Evolutionary conservation across 2,329 filamentous ascomycete species (phyloP), one percentile per base, ranked within the genome.

Genomic region (Xylaria sp.): DNA sequence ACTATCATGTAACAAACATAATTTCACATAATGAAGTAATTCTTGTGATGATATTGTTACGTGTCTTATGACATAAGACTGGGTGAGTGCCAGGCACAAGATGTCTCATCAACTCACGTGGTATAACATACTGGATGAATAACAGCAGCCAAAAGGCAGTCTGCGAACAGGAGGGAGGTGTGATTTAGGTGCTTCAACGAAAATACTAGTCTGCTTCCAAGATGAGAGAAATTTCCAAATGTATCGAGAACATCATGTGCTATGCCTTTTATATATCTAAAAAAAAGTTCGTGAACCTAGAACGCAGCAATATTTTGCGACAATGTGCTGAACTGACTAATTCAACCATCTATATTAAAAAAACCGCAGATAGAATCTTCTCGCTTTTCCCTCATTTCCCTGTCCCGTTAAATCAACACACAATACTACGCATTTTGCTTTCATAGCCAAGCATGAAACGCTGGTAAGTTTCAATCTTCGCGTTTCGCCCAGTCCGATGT

Each of bases 191-290:
- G n/a, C 8, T 20, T 33, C 39, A 18, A 12, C 6, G 52, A 18
- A 55, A 20, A 55, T 55, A 33, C 28, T 18, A n/a, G 41, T 12
- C n/a, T 13, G 23, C 33, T 33, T 28, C 46, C 13, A 55, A 59
- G 23, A 55, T 33, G 13, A 15, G 5, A 64, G 64, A 57, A 28
- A 12, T 18, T 52, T 57, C 41, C 23, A 31, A 18, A 49, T 49
- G 12, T 52, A 31, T 59, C 54, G 57, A 13, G 39, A 64, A 61
- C 41, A 52, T 49, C 52, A 57, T 23, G 31, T n/a, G 49, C 39
- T 52, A 52, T 56, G 43, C 51, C 62, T 39, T 52, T 64, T 52
- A 52, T 49, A 58, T 62, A 58, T 65, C 66, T 62, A 68, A 62
- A 52, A 43, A 43, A 41, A 46, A 46, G 9, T 57, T 68, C 49